Percentiles rank a stretch among this genome's conserved stretches.
phyloP scores from a whole-genome alignment of 2,329 filamentous ascomycete species.

The Rasamsonia emersonii region DNA sequence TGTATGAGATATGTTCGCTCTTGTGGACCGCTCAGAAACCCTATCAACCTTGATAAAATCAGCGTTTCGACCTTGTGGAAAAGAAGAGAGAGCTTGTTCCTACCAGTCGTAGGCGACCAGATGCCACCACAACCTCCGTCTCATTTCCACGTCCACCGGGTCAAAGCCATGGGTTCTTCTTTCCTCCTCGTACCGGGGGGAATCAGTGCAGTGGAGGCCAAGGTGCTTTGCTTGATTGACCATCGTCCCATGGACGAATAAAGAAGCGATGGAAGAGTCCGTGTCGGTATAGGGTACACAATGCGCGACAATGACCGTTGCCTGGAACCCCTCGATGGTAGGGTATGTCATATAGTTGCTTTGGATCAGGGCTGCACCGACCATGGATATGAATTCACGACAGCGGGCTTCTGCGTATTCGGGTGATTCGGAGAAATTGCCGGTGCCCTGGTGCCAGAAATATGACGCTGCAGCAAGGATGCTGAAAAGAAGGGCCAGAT shows the following conservation, averaged over 20 bases:
- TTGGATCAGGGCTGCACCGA: slow-evolving; percentile 24
- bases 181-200: slow-evolving; percentile 11
- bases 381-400: slow-evolving; percentile 20
- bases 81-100: slow-evolving; percentile 4
- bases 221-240: slow-evolving; percentile 26
- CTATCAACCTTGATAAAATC: slow-evolving; percentile 23
- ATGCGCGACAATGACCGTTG: slow-evolving; percentile 21
- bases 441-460: slow-evolving; percentile 15
- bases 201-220: slow-evolving; percentile 29
- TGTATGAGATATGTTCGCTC: slow-evolving; percentile 38
- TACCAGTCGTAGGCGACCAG: slow-evolving; percentile 37
- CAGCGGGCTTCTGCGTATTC: slow-evolving; percentile 15
- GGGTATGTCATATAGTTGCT: slow-evolving; percentile 21
- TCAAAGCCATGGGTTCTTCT: slow-evolving; percentile 12
- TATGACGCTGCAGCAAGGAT: slow-evolving; percentile 24
- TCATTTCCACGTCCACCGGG: slow-evolving; percentile 25
- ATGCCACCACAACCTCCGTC: slow-evolving; percentile 38
- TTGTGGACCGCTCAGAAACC: slow-evolving; percentile 34
- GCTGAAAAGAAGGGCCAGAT: slow-evolving; percentile 27
- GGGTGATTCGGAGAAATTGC: slow-evolving; percentile 6
- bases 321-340: slow-evolving; percentile 25
- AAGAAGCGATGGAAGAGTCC: slow-evolving; percentile 13
- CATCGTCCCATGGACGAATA: slow-evolving; percentile 18
- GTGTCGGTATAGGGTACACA: slow-evolving; percentile 19
- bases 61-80: not conserved